Conservation (phyloP, 495 filamentous ascomycete genomes). For the Aspergillus baeticus region DNA sequence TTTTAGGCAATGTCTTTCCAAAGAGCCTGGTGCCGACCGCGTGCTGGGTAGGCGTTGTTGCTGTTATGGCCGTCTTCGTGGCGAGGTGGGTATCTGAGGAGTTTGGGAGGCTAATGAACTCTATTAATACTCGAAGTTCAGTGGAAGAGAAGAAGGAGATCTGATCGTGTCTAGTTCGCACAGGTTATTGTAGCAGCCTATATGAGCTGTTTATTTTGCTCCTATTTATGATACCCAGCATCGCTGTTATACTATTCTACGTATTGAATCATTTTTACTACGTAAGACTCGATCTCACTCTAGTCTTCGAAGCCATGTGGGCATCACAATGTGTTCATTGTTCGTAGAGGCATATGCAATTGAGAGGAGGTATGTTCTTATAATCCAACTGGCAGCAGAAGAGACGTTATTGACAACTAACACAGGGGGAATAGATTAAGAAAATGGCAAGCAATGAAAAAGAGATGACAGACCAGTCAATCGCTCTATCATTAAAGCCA, state of each 20-base stretch:
- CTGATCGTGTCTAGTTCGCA: slow-evolving; percentile 2
- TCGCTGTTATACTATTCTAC: no score
- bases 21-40: slow-evolving; percentile 66
- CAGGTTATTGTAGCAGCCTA: no score
- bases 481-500: not conserved
- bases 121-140: not conserved
- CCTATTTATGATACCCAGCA: no score
- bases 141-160: slow-evolving; percentile 24
- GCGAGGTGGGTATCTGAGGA: slow-evolving; percentile 31
- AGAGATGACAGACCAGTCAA: not conserved
- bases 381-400: not conserved
- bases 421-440: slow-evolving; percentile 5
- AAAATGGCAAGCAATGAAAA: not conserved
- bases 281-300: no score
- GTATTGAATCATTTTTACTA: no score
- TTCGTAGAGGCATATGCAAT: not conserved
- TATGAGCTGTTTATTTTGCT: no score
- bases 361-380: not conserved
- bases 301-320: not conserved
- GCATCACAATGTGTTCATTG: not conserved
- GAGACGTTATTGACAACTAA: not conserved
- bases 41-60: slow-evolving; percentile 56
- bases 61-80: slow-evolving; percentile 48
- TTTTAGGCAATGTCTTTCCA: slow-evolving; percentile 68
- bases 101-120: slow-evolving; percentile 27